A percentile compares a stretch with the other conserved stretches of the same genome.
These are phyloP conservation scores for Ensete ventricosum DNA, from an alignment of 176 grass and related monocot species.

Conservation along the genomic window DNA sequence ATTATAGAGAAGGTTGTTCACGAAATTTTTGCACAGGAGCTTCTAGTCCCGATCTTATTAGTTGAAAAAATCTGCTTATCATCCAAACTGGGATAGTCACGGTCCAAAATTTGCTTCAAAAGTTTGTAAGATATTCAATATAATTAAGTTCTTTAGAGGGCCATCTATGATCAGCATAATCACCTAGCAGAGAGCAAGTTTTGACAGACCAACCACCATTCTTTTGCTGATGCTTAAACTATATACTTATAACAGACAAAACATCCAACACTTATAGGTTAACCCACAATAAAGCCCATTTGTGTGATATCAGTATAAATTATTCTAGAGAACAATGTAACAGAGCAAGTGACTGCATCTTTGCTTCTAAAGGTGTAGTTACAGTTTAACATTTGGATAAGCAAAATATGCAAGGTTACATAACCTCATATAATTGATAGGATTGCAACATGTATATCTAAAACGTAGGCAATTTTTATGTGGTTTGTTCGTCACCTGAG, in stretches of 20 bases:
- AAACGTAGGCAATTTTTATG: neutral
- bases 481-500: conserved; percentile 47
- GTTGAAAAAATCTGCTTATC: neutral
- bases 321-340: no score
- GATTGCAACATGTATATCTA: neutral
- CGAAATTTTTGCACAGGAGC: neutral
- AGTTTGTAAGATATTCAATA: no score
- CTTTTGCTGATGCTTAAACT: neutral
- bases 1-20: neutral
- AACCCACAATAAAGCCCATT: neutral
- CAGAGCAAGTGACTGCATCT: no score
- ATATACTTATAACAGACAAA: neutral
- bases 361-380: no score
- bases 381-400: neutral
- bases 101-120: no score
- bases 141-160: no score
- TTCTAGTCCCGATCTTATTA: neutral
- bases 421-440: neutral
- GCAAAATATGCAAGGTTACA: neutral
- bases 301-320: neutral
- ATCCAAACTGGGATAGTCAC: neutral
- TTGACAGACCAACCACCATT: neutral
- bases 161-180: no score
- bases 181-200: no score
- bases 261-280: neutral